phyloP scores from a whole-genome alignment of 2,329 filamentous ascomycete species.

The Orbilia javanica region DNA sequence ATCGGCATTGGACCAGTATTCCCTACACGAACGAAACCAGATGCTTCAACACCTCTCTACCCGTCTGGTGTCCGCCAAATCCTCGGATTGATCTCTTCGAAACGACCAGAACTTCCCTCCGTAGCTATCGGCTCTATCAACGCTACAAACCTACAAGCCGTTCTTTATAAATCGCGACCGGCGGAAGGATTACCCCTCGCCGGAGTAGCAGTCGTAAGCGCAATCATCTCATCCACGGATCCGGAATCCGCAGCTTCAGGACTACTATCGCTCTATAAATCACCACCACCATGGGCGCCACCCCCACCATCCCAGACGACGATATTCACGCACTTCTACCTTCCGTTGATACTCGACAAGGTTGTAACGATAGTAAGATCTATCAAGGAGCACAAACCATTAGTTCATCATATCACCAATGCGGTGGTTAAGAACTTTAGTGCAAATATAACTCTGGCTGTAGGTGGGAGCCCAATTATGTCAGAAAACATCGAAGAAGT shows the following conservation, averaged over 20 bases:
- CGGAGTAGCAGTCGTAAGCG: slow-evolving; percentile 89
- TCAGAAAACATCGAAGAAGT: slow-evolving; percentile 87
- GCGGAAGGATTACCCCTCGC: slow-evolving; percentile 74
- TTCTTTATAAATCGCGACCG: slow-evolving; percentile 75
- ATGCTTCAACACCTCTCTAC: slow-evolving; percentile 66
- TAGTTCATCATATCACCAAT: slow-evolving; percentile 98
- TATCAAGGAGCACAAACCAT: slow-evolving; percentile 75
- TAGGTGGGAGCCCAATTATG: slow-evolving; percentile 95
- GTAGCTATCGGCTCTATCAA: slow-evolving; percentile 94
- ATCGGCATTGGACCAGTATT: slow-evolving; percentile 91
- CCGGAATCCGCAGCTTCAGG: slow-evolving; percentile 74
- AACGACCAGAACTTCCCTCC: slow-evolving; percentile 68
- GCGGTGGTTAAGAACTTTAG: slow-evolving; percentile 95
- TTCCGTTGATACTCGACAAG: slow-evolving; percentile 46
- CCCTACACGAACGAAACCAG: slow-evolving; percentile 79
- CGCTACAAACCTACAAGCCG: slow-evolving; percentile 77
- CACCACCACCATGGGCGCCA: slow-evolving; percentile 60
- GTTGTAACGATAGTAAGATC: slow-evolving; percentile 69
- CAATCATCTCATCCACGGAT: slow-evolving; percentile 80
- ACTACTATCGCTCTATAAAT: slow-evolving; percentile 72
- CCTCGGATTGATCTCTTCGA: slow-evolving; percentile 72
- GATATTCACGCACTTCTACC: slow-evolving; percentile 53
- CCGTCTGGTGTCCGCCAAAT: slow-evolving; percentile 78
- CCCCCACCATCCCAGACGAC: slow-evolving; percentile 48
- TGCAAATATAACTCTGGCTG: slow-evolving; percentile 85